Base-by-base conservation (phyloP, 805 yeast species). In the Lipomyces oligophaga region DNA sequence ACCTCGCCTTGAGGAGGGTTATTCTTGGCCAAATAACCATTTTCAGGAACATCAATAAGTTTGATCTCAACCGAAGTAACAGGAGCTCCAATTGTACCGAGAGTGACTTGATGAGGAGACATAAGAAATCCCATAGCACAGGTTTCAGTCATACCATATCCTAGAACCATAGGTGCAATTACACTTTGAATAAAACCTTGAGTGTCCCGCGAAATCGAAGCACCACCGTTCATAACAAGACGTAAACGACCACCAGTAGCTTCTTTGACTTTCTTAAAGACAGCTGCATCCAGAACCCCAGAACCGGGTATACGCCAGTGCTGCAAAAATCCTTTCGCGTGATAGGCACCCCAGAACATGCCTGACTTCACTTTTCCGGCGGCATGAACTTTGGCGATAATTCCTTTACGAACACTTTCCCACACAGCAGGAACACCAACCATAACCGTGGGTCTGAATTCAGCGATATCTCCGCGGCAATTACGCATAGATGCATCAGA, bases 341-440 rank as follows among this genome's bases (percentile, higher is more conserved):
- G 75, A 69, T 72, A 87, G 7, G 95, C 90, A 24, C 79, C 74
- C 97, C 98, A 93, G 66, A 93, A 93, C 36, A 90, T 62, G 65
- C 78, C 84, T 69, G 87, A 95, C 26, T 77, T 74, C 20, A 81
- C 58, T 13, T 78, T 60, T 15, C 95, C 83, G 60, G 74, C 73
- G 60, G 79, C 76, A 57, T 74, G 71, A 57, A 93, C 77, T 70
- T 89, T 88, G 45, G 77, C 77, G 48, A 86, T 52, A 49, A 93
- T 83, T 49, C 98, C 98, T 73, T 93, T 93, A 67, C 89, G 83
- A 52, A 93, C 86, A 31, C 83, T 76, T 73, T 93, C 98, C 95
- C 96, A 93, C 43, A 93, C 97, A 3, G 97, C 96, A 15, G 97
- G 97, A 47, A 93, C 98, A 67, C 96, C 98, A 56, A 88, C 96